Evolutionary conservation across 768 basidiomycete species (phyloP), one percentile per base, ranked within the genome.

Genomic region (Lactarius sp.): DNA sequence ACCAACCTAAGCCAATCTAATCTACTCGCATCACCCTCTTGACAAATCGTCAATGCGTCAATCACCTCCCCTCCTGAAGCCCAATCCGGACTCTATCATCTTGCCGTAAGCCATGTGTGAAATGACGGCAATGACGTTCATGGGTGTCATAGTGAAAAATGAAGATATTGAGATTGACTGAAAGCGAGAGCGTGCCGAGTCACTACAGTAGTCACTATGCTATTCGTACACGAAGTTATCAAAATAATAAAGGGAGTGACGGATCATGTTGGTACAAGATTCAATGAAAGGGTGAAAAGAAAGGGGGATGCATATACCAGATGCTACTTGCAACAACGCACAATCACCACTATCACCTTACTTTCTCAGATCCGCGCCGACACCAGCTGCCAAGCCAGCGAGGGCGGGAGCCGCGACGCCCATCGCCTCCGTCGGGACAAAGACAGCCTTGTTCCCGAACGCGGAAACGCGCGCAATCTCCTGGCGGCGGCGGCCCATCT

Each of bases 401-500:
- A 85, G 81, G 83, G 88, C 82, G 20, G 84, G 78, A 66, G 76
- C 77, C 61, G 83, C 82, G 20, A 76, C 74, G 6, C 84, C 85
- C 18, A 80, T 71, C 13, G 79, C 80, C 9, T 89, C 87, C 0
- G 80, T 75, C n/a, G 88, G 86, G 3, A 83, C 86, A 71, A 90
- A 90, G 16, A 90, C 72, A 0, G 88, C 82, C 76, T 78, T 87
- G 57, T 80, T 71, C 5, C 90, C 90, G 69, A 82, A 92, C 4
- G 90, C 88, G 51, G 74, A 71, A 33, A 91, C 77, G 57, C 83
- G 80, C 27, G 76, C 66, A 22, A 92, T 80, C 62, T 92, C 90
- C 61, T 85, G 75, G 47, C 89, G 78, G 41, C 85, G 77, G 58
- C 88, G 69, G 71, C 83, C 82, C 89, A 92, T 92, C 74, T 92